Evolutionary conservation across 2,329 filamentous ascomycete genomes (phyloP).

Genomic region (Monilinia polystroma): DNA sequence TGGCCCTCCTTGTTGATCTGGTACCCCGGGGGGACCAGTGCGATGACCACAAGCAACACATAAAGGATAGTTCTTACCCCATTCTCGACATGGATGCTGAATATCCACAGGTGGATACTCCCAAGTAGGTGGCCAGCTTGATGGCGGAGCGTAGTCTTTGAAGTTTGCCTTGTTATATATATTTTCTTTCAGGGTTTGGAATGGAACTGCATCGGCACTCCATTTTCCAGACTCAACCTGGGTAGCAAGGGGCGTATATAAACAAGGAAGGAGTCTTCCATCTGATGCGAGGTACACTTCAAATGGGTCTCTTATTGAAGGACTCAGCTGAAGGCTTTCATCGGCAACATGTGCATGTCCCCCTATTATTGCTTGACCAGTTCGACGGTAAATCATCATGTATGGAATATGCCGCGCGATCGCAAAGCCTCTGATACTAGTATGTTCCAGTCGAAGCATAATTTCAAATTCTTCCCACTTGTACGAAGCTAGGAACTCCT

Average conservation of each 20-base stretch:
- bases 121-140: conserved; percentile 12
- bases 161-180: conserved; percentile 10
- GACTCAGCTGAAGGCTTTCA: background rate
- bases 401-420: conserved; percentile 17
- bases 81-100: conserved; percentile 19
- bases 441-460: conserved; percentile 3
- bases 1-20: background rate
- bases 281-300: conserved; percentile 6
- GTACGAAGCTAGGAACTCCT: background rate
- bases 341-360: background rate
- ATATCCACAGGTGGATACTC: conserved; percentile 18
- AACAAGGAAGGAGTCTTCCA: conserved; percentile 5
- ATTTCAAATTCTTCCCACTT: conserved; percentile 3
- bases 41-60: conserved; percentile 14
- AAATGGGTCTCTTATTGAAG: conserved; percentile 13
- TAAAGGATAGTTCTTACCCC: conserved; percentile 12
- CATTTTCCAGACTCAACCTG: background rate
- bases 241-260: conserved; percentile 4
- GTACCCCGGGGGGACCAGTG: background rate
- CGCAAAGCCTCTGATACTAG: conserved; percentile 14
- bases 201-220: background rate
- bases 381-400: background rate
- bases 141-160: background rate
- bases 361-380: background rate
- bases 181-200: conserved; percentile 5